Conservation (phyloP, 169 alveolate species). For the Plasmodium ovale region DNA sequence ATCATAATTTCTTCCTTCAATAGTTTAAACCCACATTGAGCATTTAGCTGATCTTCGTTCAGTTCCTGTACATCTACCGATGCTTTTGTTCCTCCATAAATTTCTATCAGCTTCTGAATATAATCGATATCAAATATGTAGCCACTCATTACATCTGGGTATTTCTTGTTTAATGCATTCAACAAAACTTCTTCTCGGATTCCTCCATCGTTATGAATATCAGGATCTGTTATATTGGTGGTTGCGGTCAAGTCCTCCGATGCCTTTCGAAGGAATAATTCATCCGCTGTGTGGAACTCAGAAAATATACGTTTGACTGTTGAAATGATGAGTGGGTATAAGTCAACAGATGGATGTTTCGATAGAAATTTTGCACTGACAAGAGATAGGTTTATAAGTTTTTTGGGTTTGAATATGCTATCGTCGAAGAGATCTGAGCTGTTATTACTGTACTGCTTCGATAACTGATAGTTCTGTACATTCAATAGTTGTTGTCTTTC, state of each 20-base stretch:
- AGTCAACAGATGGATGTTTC: constrained; percentile 42
- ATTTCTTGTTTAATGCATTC: constrained; percentile 23
- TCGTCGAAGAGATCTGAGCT: constrained; percentile 39
- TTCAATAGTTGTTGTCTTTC: constrained; percentile 64
- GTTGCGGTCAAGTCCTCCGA: neutral
- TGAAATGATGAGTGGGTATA: constrained; percentile 50
- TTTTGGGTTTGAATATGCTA: constrained; percentile 46
- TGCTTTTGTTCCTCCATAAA: constrained; percentile 62
- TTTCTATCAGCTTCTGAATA: constrained; percentile 49
- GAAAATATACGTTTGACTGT: constrained; percentile 52
- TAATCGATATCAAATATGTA: constrained; percentile 56
- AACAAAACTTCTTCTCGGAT: neutral
- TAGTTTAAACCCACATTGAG: constrained; percentile 38
- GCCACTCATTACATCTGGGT: constrained; percentile 52
- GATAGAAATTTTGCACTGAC: constrained; percentile 59
- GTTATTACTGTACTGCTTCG: constrained; percentile 30
- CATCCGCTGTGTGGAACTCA: constrained; percentile 34
- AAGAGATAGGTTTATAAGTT: constrained; percentile 37
- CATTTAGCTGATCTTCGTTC: constrained; percentile 65
- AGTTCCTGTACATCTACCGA: constrained; percentile 49
- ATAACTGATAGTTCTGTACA: constrained; percentile 41
- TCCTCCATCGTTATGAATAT: neutral
- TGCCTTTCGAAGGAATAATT: constrained; percentile 6
- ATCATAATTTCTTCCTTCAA: constrained; percentile 63
- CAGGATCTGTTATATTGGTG: neutral